These are phyloP conservation scores for Fusarium udum DNA, from an alignment of 2,329 filamentous ascomycete species.

Conservation along the genomic window DNA sequence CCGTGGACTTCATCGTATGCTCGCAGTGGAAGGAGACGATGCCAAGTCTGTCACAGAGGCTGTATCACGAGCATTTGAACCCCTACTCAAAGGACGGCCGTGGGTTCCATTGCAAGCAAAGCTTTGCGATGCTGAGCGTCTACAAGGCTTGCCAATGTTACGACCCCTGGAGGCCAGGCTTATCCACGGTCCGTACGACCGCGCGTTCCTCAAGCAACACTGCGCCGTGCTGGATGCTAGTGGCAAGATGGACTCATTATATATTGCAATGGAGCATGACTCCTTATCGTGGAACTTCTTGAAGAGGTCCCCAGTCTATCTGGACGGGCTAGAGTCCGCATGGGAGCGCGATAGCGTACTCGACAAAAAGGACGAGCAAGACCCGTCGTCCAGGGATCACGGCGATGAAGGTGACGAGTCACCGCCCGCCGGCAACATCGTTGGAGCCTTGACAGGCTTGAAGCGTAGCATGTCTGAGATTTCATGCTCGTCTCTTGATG, in stretches of 20 bases:
- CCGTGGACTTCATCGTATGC: slow-evolving; percentile 66
- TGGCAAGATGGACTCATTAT: slow-evolving; percentile 67
- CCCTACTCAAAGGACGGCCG: slow-evolving; percentile 58
- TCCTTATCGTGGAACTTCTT: slow-evolving; percentile 67
- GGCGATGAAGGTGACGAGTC: slow-evolving; percentile 34
- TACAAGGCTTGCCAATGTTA: slow-evolving; percentile 68
- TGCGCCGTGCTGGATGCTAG: slow-evolving; percentile 65
- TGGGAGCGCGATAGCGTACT: slow-evolving; percentile 63
- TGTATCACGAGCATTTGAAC: slow-evolving; percentile 60
- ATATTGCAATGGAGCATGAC: slow-evolving; percentile 65
- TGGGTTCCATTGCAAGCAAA: slow-evolving; percentile 69
- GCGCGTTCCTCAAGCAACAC: slow-evolving; percentile 61
- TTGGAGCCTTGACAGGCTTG: slow-evolving; percentile 47
- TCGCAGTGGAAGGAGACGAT: slow-evolving; percentile 61
- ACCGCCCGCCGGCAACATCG: slow-evolving; percentile 35
- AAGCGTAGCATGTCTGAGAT: slow-evolving; percentile 65
- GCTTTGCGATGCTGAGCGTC: slow-evolving; percentile 63
- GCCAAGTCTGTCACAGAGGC: slow-evolving; percentile 60
- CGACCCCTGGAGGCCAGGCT: slow-evolving; percentile 59
- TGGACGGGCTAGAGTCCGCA: slow-evolving; percentile 63
- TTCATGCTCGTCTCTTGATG: slow-evolving; percentile 52
- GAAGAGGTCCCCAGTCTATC: slow-evolving; percentile 57
- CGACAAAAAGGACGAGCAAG: slow-evolving; percentile 51
- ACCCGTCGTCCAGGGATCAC: slow-evolving; percentile 46
- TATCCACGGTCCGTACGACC: slow-evolving; percentile 56